These are phyloP conservation scores for Clarireedia hainanense DNA, from an alignment of 2,329 filamentous ascomycete genomes.

Conservation along the genomic window DNA sequence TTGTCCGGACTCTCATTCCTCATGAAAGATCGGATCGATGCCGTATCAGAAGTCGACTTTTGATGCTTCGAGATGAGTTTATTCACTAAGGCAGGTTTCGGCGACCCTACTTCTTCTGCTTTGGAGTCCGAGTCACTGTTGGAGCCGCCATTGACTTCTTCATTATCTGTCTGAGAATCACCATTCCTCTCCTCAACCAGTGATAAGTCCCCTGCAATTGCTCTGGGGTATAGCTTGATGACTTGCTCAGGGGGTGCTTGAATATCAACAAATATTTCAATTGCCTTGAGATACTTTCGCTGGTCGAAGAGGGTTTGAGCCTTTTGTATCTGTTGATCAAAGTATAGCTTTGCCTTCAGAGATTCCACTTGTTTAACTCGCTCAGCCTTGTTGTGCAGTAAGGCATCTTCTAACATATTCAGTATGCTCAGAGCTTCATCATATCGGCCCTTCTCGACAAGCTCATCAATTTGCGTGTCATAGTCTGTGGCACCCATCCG, in stretches of 20 bases:
- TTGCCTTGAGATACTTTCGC: slow-evolving; percentile 73
- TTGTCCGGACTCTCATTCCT: slow-evolving; percentile 42
- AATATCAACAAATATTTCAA: slow-evolving; percentile 82
- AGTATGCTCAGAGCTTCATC: slow-evolving; percentile 91
- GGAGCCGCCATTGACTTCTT: slow-evolving; percentile 32
- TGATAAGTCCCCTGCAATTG: slow-evolving; percentile 77
- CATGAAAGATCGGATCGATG: slow-evolving; percentile 53
- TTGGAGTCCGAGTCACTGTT: slow-evolving; percentile 33
- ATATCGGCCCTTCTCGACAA: slow-evolving; percentile 65
- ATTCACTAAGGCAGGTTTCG: slow-evolving; percentile 33
- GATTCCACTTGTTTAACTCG: slow-evolving; percentile 82
- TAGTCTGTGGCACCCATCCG: slow-evolving; percentile 92
- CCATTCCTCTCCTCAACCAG: slow-evolving; percentile 42
- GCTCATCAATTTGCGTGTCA: slow-evolving; percentile 76
- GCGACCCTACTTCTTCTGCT: slow-evolving; percentile 18
- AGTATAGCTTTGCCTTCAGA: slow-evolving; percentile 79
- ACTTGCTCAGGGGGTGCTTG: slow-evolving; percentile 85
- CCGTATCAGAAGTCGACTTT: slow-evolving; percentile 35
- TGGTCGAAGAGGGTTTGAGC: slow-evolving; percentile 76
- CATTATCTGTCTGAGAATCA: slow-evolving; percentile 35
- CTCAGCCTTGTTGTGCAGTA: slow-evolving; percentile 74
- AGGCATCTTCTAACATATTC: slow-evolving; percentile 82
- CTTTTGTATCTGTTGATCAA: slow-evolving; percentile 65
- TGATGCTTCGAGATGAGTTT: slow-evolving; percentile 32
- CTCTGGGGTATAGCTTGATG: slow-evolving; percentile 71